Base-by-base conservation (phyloP, 2,329 filamentous ascomycete genomes). In the Aureobasidium sp. region DNA sequence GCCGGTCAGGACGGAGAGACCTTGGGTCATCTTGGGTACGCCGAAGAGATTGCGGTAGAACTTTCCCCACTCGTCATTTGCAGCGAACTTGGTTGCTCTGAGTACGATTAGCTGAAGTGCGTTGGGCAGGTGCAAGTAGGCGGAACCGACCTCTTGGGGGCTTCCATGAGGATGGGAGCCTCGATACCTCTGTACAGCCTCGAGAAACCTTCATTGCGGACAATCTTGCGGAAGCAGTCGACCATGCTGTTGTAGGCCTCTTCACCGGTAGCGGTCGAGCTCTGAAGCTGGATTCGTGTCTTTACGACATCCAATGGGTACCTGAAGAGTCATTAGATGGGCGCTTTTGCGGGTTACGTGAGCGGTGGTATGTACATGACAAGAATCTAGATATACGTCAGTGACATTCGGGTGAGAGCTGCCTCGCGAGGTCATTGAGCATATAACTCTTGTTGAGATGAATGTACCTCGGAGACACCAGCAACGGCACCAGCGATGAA, bases 301-400 rank as follows among this genome's bases (percentile, higher is more conserved):
- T 97, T 97, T 76, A 97, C 91, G 63, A 99, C 94, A 76, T 99
- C 94, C 75, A 99, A 82, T 68, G 94, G 94, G 81, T 99, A 99
- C 60, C 60, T 61, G 14, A 22, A 27, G 14, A 5, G 2, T 8
- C 3, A 24, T 60, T 33, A 60, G 57, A 60, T 11, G n/a, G 5
- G 15, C 5, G 17, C 24, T 14, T 2, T 15, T 1, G 3, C 17
- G 33, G 24, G 22, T 29, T 22, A 24, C 8, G 3, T 6, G 22
- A 33, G 9, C 9, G 27, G 45, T 19, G 1, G 35, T 14, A 14
- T 42, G 57, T 60, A 60, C 94, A 92, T 97, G 74, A 68, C 67
- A 66, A 74, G 64, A 60, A 71, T 69, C 69, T 63, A 63, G 56
- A 35, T 44, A 42, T 33, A 27, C 12, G 42, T 50, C 31, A 52